These are phyloP conservation scores for Melaleuca quinquenervia DNA, from an alignment of 345 rosid species.

Conservation along the genomic window DNA sequence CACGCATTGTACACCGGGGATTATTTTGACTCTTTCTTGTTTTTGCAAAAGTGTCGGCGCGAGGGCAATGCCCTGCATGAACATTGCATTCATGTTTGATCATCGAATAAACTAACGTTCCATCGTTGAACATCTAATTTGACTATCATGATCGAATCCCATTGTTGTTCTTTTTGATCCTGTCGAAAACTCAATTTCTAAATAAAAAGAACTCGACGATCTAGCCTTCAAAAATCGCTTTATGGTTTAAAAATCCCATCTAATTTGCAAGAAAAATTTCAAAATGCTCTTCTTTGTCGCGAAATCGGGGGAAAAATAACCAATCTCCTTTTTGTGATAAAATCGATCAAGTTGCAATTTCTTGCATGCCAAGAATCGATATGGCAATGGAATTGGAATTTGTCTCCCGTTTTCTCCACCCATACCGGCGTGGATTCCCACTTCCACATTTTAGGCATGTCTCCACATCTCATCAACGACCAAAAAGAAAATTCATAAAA, in stretches of 20 bases:
- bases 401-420: background rate
- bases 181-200: background rate
- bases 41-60: background rate
- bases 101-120: background rate
- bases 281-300: background rate
- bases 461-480: background rate
- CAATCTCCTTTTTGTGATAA: background rate
- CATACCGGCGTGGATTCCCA: background rate
- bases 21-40: background rate
- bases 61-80: background rate
- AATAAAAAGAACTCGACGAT: background rate
- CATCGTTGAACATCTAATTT: background rate
- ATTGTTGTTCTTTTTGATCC: background rate
- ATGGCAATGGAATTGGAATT: background rate
- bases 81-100: background rate
- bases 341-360: too few relatives aligned
- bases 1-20: background rate
- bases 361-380: too few relatives aligned
- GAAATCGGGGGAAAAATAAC: background rate
- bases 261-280: background rate
- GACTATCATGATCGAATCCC: background rate
- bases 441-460: background rate
- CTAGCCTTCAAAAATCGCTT: background rate
- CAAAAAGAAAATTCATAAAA: background rate
- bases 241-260: background rate